Evolutionary conservation across 352 stramenopile species (phyloP), one percentile per base, ranked within the genome.

Genomic region (Blastocystis sp.): DNA sequence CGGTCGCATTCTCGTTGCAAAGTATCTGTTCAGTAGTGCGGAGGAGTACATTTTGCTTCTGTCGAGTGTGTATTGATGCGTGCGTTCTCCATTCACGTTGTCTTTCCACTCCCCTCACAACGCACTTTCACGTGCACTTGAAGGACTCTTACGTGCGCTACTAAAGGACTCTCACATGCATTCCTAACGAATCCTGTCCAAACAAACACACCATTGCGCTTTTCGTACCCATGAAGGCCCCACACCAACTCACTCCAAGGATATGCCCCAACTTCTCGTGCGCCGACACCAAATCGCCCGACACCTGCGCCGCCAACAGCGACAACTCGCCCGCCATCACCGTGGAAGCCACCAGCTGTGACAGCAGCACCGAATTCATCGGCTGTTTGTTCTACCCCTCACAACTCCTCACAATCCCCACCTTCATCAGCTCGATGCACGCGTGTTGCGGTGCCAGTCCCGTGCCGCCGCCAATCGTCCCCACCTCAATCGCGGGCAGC

Each of bases 401-500:
- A 69, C n/a, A 10, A 10, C 26, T n/a, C 24, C 50, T 35, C 24
- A 33, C 13, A 9, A 80, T 6, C 9, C 41, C 10, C 45, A 77
- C 91, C 88, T 93, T 94, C 82, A 97, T 94, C 2, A 94, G 91
- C 76, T 96, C 92, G 19, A 97, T 92, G 91, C 93, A 96, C 13
- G 94, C 93, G 37, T 92, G 76, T 92, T 97, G 95, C n/a, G 94
- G 94, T 26, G 92, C 91, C 19, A 97, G 91, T 26, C 92, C 92
- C 51, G 94, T 97, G 33, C 95, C 95, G 61, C 95, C 95, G 69
- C 95, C 95, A 62, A 97, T 94, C 39, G 95, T 97, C 62, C 95
- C 95, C 29, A 97, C 94, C 92, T 97, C 95, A 60, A 97, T 95
- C 80, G 92, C 95, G 1, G 95, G 95, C 95, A 97, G 97, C 74